Conservation (phyloP, 2,329 filamentous ascomycete genomes). For the Diaporthe aspalathi region DNA sequence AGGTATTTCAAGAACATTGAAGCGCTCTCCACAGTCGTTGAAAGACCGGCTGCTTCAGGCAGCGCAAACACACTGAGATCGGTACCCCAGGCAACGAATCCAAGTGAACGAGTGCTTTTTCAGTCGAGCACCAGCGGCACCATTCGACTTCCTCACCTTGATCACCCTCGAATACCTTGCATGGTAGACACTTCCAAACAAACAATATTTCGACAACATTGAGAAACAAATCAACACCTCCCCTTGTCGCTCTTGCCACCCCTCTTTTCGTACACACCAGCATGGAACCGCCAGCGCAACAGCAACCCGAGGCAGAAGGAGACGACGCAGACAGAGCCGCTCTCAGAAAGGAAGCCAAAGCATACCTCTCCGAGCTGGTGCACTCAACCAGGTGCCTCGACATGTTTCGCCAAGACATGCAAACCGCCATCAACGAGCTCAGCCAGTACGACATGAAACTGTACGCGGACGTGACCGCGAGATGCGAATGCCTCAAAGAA, state of each 20-base stretch:
- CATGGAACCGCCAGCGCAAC: background rate
- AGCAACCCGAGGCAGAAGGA: background rate
- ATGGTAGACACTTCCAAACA: background rate
- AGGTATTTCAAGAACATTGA: no score
- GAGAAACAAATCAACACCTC: background rate
- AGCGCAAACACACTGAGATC: background rate
- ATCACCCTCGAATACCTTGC: background rate
- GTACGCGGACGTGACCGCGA: background rate
- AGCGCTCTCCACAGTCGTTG: background rate
- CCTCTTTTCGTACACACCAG: background rate
- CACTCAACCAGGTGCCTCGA: background rate
- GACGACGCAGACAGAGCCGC: background rate
- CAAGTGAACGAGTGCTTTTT: background rate
- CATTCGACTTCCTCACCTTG: background rate
- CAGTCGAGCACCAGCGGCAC: no score
- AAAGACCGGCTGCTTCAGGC: no score
- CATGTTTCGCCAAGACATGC: background rate
- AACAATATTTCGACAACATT: background rate
- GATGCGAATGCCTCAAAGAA: slow-evolving; percentile 3
- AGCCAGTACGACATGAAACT: background rate
- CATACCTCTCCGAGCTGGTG: background rate
- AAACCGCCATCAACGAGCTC: background rate
- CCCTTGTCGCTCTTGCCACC: background rate
- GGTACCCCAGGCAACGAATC: background rate
- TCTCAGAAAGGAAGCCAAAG: background rate